phyloP scores from a whole-genome alignment of 306 rosid species.

The Cucumis melo region DNA sequence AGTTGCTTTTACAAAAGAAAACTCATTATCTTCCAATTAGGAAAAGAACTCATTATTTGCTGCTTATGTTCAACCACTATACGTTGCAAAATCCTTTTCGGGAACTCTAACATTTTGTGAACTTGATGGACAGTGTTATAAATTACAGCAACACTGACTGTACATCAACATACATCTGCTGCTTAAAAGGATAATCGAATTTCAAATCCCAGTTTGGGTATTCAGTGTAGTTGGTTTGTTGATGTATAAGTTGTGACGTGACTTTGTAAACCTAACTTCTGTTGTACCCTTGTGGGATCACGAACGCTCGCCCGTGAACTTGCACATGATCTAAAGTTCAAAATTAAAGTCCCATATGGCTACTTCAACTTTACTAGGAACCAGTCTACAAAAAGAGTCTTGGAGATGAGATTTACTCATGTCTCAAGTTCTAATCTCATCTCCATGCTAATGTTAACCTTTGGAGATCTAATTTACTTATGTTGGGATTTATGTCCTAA shows the following conservation, averaged over 20 bases:
- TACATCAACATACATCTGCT: constrained; percentile 58
- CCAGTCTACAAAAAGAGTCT: no score
- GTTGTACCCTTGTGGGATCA: constrained; percentile 71
- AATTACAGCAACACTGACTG: constrained; percentile 52
- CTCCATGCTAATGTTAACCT: no score
- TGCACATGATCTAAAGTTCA: constrained; percentile 55
- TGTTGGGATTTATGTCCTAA: no score
- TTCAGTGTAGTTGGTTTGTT: constrained; percentile 15
- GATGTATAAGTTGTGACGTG: neutral
- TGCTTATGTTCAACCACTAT: neutral
- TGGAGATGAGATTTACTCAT: no score
- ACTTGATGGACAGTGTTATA: constrained; percentile 30
- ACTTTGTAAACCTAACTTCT: constrained; percentile 5
- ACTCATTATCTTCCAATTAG: neutral
- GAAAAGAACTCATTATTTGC: neutral
- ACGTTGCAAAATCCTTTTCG: neutral
- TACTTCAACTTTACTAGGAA: no score
- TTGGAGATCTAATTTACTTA: no score
- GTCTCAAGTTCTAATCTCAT: no score
- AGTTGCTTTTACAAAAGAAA: neutral
- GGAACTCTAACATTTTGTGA: constrained; percentile 7
- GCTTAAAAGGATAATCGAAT: constrained; percentile 55
- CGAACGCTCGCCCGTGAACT: constrained; percentile 73
- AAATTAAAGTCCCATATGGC: constrained; percentile 49
- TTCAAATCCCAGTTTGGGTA: constrained; percentile 70